Evolutionary conservation across 2,329 filamentous ascomycete species (phyloP).

Genomic region (Cladosporium sp.): DNA sequence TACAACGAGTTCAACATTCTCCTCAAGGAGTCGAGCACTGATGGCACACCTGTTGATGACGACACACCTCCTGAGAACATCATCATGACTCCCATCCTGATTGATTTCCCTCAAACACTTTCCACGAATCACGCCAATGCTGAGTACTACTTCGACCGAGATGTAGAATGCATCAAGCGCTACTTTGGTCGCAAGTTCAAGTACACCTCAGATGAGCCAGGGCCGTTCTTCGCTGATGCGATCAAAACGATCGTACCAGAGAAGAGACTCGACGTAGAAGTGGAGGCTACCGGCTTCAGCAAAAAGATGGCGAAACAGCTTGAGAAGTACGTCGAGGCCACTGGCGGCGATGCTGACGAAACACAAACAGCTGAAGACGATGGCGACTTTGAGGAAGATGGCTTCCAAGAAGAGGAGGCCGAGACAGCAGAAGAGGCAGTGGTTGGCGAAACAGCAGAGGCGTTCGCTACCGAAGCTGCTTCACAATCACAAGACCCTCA

Average conservation of each 20-base stretch:
- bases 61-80: conserved; percentile 36
- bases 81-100: conserved; percentile 72
- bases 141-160: conserved; percentile 95
- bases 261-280: conserved; percentile 75
- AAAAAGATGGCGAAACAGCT: conserved; percentile 96
- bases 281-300: conserved; percentile 90
- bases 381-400: conserved; percentile 36
- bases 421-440: conserved; percentile 6
- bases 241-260: conserved; percentile 67
- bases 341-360: conserved; percentile 47
- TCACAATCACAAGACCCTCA: conserved; percentile 12
- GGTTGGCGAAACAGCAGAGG: conserved; percentile 14
- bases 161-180: conserved; percentile 90
- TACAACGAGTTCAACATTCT: conserved; percentile 99
- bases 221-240: conserved; percentile 81
- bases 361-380: conserved; percentile 29
- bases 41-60: conserved; percentile 21
- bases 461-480: conserved; percentile 14
- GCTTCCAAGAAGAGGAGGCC: conserved; percentile 36
- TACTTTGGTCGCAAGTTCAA: conserved; percentile 89
- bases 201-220: conserved; percentile 75
- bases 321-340: conserved; percentile 72
- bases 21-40: conserved; percentile 63
- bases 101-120: conserved; percentile 98
- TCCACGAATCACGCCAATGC: conserved; percentile 92